phyloP scores from a whole-genome alignment of 1,284 basidiomycete genomes.

The Leccinum fallax region DNA sequence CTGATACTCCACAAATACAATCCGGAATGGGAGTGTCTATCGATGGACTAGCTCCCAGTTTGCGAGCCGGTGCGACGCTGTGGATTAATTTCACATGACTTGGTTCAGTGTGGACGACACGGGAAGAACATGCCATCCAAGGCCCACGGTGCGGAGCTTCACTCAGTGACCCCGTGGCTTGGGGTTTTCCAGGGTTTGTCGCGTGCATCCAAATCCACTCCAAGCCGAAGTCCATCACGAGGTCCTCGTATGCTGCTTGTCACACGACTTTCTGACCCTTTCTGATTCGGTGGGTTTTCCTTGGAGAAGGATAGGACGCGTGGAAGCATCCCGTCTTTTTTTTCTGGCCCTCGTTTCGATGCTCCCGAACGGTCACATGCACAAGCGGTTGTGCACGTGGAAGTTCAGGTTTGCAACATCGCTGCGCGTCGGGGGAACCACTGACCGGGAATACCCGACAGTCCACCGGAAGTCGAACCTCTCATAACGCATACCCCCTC shows the following conservation, averaged over 20 bases:
- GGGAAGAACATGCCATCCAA: slow-evolving; percentile 19
- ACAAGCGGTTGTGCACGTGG: slow-evolving; percentile 5
- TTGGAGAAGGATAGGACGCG: background rate
- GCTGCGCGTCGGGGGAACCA: slow-evolving; percentile 1
- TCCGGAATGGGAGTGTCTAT: slow-evolving; percentile 10
- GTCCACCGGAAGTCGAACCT: background rate
- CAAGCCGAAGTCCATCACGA: background rate
- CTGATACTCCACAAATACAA: slow-evolving; percentile 9
- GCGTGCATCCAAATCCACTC: slow-evolving; percentile 1
- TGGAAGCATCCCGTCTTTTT: background rate
- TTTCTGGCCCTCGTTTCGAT: slow-evolving; percentile 4
- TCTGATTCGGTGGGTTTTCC: slow-evolving; percentile 1
- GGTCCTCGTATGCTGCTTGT: slow-evolving; percentile 3
- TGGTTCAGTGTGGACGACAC: slow-evolving; percentile 9
- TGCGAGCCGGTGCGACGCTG: slow-evolving; percentile 15
- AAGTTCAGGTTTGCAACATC: slow-evolving; percentile 1
- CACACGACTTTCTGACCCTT: slow-evolving; percentile 23
- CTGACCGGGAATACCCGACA: slow-evolving; percentile 1
- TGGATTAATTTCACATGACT: background rate
- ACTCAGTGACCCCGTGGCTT: slow-evolving; percentile 5
- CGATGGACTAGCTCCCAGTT: slow-evolving; percentile 8
- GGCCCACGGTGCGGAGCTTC: slow-evolving; percentile 1
- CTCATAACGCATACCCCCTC: no score
- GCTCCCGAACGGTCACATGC: slow-evolving; percentile 1
- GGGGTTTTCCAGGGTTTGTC: slow-evolving; percentile 7